Conservation (phyloP, 345 rosid genomes). For the Bretschneidera sinensis region DNA sequence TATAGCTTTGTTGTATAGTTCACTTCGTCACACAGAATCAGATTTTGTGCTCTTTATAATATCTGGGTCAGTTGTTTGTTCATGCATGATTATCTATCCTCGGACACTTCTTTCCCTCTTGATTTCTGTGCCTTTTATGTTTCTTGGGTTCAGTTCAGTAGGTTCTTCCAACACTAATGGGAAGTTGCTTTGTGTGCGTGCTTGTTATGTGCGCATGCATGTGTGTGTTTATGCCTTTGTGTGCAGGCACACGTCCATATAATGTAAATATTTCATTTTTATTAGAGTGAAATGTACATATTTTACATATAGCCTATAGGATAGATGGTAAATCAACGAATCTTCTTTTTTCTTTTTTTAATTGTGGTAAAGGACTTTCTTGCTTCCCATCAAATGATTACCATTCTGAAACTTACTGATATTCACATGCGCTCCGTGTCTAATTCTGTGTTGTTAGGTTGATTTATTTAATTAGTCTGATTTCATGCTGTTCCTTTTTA, state of each 20-base stretch:
- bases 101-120: not conserved
- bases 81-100: not conserved
- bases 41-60: too few species aligned
- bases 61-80: not conserved
- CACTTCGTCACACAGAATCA: too few species aligned
- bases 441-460: too few species aligned
- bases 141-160: not conserved
- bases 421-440: too few species aligned
- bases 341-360: not conserved
- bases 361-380: not conserved
- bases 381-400: too few species aligned
- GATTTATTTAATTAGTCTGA: too few species aligned
- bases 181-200: not conserved
- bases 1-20: not conserved
- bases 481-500: not conserved
- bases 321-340: not conserved
- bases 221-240: not conserved
- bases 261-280: too few species aligned
- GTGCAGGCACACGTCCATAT: not conserved
- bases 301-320: constrained; percentile 2
- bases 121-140: not conserved
- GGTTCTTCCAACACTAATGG: not conserved
- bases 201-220: not conserved
- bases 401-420: too few species aligned
- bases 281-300: too few species aligned